Base-by-base conservation (phyloP, 306 rosid species). In the Inga leiocalycina region DNA sequence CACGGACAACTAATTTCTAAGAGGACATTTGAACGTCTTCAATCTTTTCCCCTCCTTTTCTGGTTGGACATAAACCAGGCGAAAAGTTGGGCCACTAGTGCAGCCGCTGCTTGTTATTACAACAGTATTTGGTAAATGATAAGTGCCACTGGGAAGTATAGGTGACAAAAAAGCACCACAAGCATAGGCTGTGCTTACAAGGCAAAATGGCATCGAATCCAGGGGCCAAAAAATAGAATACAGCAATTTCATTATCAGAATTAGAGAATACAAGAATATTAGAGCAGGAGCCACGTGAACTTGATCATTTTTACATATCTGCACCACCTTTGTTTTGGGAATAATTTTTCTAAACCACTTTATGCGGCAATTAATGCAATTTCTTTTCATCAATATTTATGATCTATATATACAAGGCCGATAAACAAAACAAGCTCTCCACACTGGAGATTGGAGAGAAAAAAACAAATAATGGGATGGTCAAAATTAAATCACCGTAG, bases 401-500 rank as follows among this genome's bases (percentile, higher is more conserved):
- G 24, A 19, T 54, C 77, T 27, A 27, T 8, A 61, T 61, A 61
- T 65, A 65, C 20, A 24, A 80, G 12, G 70, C 71, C 48, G 52
- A 75, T 17, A 17, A 80, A 75, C 61, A 37, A 37, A 37, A 62
- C 56, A 27, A 75, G 82, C 43, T 76, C 78, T 52, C 83, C 72
- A 85, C 72, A 77, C 43, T 17, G 82, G 39, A 72, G 56, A n/a
- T 16, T 78, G 52, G 61, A 66, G 75, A 76, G 59, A 62, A 45
- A 49, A 43, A 62, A 56, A n/a, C 9, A 59, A 41, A 20, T 37
- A 78, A 59, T 57, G 61, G 68, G 49, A 24, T 44, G 15, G 84
- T 68, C 85, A 88, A 85, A 88, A 83, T 74, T 83, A 51, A 77
- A 80, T 57, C 20, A 8, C 4, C 20, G 44, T 0, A 35, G 7